A percentile compares a stretch with the other conserved stretches of the same genome.
These are phyloP conservation scores for Boechera retrofracta DNA, from an alignment of 345 rosid species.

Conservation along the genomic window DNA sequence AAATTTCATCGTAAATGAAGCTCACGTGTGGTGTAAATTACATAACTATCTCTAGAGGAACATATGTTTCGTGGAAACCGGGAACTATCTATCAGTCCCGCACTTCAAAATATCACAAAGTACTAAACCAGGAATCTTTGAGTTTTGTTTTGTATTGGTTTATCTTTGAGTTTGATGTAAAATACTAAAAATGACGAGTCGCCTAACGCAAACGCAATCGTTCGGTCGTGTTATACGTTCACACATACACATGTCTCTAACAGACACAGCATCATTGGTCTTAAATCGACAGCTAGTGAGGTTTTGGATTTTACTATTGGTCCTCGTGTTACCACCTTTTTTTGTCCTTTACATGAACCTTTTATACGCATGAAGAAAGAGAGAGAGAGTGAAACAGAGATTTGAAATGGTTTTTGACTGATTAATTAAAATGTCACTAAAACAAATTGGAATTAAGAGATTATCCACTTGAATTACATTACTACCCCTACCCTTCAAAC, in stretches of 20 bases:
- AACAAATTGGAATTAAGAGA: not conserved
- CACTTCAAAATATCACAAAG: slow-evolving; percentile 13
- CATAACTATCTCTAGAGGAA: not conserved
- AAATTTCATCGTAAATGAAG: not conserved
- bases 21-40: not conserved
- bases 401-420: slow-evolving; percentile 7
- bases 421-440: slow-evolving; percentile 14
- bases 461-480: slow-evolving; percentile 1
- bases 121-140: slow-evolving; percentile 10
- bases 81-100: not conserved
- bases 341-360: slow-evolving; percentile 31
- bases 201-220: slow-evolving; percentile 21
- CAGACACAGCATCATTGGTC: slow-evolving; percentile 38
- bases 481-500: slow-evolving; percentile 39
- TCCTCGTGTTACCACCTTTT: slow-evolving; percentile 20
- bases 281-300: slow-evolving; percentile 38
- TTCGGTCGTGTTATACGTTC: slow-evolving; percentile 34
- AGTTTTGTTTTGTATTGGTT: not conserved
- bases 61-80: not conserved
- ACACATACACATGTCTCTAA: slow-evolving; percentile 41
- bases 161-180: not conserved
- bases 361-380: slow-evolving; percentile 9
- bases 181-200: not conserved
- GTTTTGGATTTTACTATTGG: slow-evolving; percentile 40
- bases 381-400: not conserved